Evolutionary conservation across 495 filamentous ascomycete species (phyloP), one percentile per base, ranked within the genome.

Genomic region (Chaetomidium leptoderma): DNA sequence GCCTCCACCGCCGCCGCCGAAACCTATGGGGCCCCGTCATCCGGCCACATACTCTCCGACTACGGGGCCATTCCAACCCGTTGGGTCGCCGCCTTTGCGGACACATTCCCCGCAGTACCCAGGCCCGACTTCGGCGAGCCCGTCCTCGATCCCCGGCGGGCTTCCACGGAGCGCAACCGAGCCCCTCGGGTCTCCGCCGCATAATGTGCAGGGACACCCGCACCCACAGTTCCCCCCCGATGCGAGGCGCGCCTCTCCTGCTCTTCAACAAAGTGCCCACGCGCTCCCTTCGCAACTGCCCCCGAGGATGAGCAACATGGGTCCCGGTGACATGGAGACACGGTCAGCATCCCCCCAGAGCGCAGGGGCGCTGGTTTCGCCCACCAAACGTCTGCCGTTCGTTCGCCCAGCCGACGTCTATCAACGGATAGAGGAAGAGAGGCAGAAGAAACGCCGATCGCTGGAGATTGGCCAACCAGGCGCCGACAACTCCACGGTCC

Each of bases 351-450:
- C 76, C 8, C 74, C 77, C 0, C 45, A 26, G 19, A 63, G 58
- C 43, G 30, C 61, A 5, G 51, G 36, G 17, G 67, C 60, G 40
- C 58, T 60, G 6, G 53, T 60, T 36, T 60, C 70, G 33, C 49
- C 69, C 14, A 46, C 44, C 19, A 84, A 86, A 60, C 63, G 81
- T 4, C 67, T 81, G 2, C 81, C 86, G 2, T 84, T 92, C 59
- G 77, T 90, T 24, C 78, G 88, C 17, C 89, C 91, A 11, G 84
- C 84, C 21, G 89, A 96, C 60, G 88, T 92, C 32, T 93, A 93
- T 66, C 83, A 78, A 55, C 82, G 87, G 3, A 76, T 88, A 68
- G 82, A 81, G 43, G 87, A 90, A 60, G 87, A 89, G 57, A 79
- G 75, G 54, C 74, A 82, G 57, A 76, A 70, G 53, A 80, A 84